Evolutionary conservation across 2,329 filamentous ascomycete species (phyloP), one percentile per base, ranked within the genome.

Genomic region (Exophiala sp.): DNA sequence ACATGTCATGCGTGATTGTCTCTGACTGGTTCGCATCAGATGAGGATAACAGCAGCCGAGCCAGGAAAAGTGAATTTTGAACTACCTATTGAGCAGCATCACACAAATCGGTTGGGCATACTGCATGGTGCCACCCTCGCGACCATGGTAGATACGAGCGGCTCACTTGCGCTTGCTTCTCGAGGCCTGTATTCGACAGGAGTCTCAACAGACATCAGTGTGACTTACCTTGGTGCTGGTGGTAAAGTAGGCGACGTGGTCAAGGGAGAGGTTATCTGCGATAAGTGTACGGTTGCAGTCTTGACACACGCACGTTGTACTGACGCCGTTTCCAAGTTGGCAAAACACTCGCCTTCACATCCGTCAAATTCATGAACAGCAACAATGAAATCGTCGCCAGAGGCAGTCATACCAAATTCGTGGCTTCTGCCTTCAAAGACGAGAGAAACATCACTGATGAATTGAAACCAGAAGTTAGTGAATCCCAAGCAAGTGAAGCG

Each of bases 81-180:
- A 62, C 73, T 87, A 8, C 77, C 82, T 24, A 82, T 87, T 50
- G 68, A 83, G 62, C 83, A 85, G 61, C 75, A 86, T 52, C 84
- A 87, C 65, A 86, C 84, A 3, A 87, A 87, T 62, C 78, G 84
- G 12, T 71, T 87, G 16, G 79, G 79, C 34, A 87, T 85, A 59
- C 77, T 87, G 33, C 84, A 87, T 70, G 84, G 84, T 54, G 84
- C 83, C 12, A 85, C 84, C 1, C 83, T 87, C 57, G 84, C 84
- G 4, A 83, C 80, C 65, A 78, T 80, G 76, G 82, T 85, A 43
- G 84, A 87, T 61, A 78, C 86, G 1, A 83, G 84, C 3, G 84
- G 84, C 18, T 85, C 82, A 12, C 71, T 87, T 8, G 84, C 84
- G 7, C 81, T 87, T 38, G 84, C 84, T 5, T 86, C 84, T 0